Base-by-base conservation (phyloP, 2,329 filamentous ascomycete genomes). In the Fusarium begoniae region DNA sequence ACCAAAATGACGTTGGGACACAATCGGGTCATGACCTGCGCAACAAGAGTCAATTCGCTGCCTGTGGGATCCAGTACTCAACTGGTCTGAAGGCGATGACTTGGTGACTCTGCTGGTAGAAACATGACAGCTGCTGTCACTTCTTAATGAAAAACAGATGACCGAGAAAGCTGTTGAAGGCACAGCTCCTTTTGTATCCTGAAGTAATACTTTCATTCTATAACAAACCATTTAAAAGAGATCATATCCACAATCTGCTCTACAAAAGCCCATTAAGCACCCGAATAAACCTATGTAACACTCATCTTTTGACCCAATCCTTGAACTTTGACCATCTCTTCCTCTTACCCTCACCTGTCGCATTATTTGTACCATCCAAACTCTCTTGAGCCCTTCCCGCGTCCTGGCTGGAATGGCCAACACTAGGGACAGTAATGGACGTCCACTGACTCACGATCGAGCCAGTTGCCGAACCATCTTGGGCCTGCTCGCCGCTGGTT, bases 401-500 rank as follows among this genome's bases (percentile, higher is more conserved):
- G 11, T 38, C 28, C 5, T 53, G 59, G 8, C n/a, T 67, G 14
- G 53, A 58, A 12, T 22, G 1, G 1, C 26, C 28, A 8, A 44
- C n/a, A 22, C 56, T 71, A 6, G 69, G 67, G 3, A 62, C 28
- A 4, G 69, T 70, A 22, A 60, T 45, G 3, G 45, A 44, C 4
- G 69, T 71, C 11, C 37, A 35, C 32, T 55, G 51, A 44, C 61
- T 67, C 26, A 35, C 30, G 17, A 30, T 12, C 1, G 51, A 71
- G 10, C 43, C 26, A 10, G 48, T 40, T 14, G 44, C 6, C 2
- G 62, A 40, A 20, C 8, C 11, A n/a, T 44, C 41, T 1, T 32
- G 10, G 2, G 10, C 8, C 26, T 24, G 43, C 17, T 66, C 56
- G 3, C 14, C 14, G 17, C 45, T 57, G 3, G 38, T 43, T 0